Evolutionary conservation across 2,329 filamentous ascomycete species (phyloP).

Genomic region (Colletotrichum gloeosporioides): DNA sequence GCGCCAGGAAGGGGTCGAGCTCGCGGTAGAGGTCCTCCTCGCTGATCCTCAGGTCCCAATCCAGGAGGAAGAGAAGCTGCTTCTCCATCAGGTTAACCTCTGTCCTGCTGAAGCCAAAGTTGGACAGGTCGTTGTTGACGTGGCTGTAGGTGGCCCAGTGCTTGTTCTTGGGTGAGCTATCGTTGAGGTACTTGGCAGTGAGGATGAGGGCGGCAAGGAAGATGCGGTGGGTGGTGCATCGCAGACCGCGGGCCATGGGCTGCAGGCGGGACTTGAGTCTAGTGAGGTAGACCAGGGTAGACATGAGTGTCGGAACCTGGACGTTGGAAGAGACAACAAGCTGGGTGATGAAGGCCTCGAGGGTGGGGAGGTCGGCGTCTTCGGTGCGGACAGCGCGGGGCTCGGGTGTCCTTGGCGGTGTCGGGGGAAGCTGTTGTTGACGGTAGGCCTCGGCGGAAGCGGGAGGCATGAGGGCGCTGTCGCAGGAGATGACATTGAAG

Average conservation of each 20-base stretch:
- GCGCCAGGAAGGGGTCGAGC: constrained; percentile 86
- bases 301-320: constrained; percentile 97
- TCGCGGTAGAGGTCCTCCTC: constrained; percentile 87
- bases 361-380: constrained; percentile 70
- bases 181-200: constrained; percentile 96
- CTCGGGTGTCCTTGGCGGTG: constrained; percentile 56
- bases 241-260: constrained; percentile 93
- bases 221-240: constrained; percentile 96
- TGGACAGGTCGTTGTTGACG: constrained; percentile 67
- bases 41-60: constrained; percentile 90
- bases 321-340: constrained; percentile 93
- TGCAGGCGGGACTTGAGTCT: constrained; percentile 85
- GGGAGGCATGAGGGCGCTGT: constrained; percentile 61
- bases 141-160: constrained; percentile 96
- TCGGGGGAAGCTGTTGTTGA: constrained; percentile 43
- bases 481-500: constrained; percentile 80
- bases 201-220: constrained; percentile 88
- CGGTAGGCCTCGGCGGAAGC: constrained; percentile 40
- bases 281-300: constrained; percentile 89
- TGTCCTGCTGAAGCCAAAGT: constrained; percentile 90
- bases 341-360: constrained; percentile 91
- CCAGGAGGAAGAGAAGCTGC: constrained; percentile 91
- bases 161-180: constrained; percentile 99
- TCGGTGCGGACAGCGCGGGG: constrained; percentile 49
- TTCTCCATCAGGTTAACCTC: constrained; percentile 99